Percentiles rank a stretch among this genome's conserved stretches.
These are phyloP conservation scores for Hordeum pubiflorum DNA, from an alignment of 202 grass and related monocot genomes.

Conservation along the genomic window DNA sequence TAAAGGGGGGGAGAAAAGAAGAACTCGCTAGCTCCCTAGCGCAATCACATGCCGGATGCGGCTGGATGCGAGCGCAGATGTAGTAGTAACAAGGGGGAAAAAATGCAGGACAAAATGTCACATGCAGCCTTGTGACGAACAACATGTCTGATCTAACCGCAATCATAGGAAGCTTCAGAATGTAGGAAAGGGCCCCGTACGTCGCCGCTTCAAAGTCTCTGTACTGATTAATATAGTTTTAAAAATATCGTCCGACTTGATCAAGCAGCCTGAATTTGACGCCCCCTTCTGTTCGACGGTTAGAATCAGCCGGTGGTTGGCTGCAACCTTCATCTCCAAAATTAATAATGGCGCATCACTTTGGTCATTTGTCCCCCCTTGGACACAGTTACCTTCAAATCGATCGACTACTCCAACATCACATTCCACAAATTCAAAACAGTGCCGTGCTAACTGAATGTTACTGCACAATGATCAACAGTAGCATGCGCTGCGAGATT, in stretches of 20 bases:
- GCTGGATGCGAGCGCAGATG: background rate
- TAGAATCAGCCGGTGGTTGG: slow-evolving; percentile 28
- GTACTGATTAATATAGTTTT: background rate
- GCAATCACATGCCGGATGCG: background rate
- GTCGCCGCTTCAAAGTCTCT: slow-evolving; percentile 23
- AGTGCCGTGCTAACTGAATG: background rate
- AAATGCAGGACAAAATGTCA: background rate
- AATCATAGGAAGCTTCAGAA: slow-evolving; percentile 47
- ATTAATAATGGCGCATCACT: background rate
- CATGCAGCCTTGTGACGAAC: slow-evolving; percentile 26
- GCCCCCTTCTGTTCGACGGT: slow-evolving; percentile 23
- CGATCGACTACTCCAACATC: background rate
- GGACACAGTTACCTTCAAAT: background rate
- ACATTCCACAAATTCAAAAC: background rate
- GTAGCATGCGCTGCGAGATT: background rate
- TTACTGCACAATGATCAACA: background rate
- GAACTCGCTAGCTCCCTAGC: background rate
- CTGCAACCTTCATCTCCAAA: slow-evolving; percentile 30
- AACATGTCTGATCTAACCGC: slow-evolving; percentile 36
- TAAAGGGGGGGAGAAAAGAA: background rate
- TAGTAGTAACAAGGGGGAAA: background rate
- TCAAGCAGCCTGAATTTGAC: slow-evolving; percentile 26
- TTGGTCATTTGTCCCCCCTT: background rate
- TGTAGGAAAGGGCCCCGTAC: slow-evolving; percentile 19
- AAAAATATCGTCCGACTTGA: background rate